Conservation (phyloP, 345 rosid genomes). For the Salix udensis region DNA sequence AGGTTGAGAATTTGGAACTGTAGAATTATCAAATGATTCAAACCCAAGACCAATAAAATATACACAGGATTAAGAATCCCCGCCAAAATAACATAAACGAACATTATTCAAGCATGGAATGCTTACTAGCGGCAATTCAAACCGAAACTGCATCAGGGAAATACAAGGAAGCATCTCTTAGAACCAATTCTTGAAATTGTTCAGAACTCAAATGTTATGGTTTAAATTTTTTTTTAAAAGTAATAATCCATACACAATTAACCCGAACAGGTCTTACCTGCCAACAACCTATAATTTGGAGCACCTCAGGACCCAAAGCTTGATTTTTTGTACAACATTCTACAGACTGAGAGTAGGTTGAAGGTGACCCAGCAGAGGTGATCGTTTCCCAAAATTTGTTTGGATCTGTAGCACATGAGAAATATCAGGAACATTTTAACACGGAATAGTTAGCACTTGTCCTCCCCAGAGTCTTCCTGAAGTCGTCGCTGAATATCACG, state of each 20-base stretch:
- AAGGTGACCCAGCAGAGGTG: neutral
- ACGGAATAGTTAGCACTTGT: constrained; percentile 6
- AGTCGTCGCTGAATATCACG: constrained; percentile 42
- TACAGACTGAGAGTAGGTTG: neutral
- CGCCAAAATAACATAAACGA: neutral
- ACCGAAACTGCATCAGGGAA: neutral
- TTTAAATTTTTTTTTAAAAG: neutral
- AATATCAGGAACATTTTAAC: neutral
- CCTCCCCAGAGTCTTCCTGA: constrained; percentile 28
- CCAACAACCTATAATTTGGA: neutral
- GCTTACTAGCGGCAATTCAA: neutral
- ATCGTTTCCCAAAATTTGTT: neutral
- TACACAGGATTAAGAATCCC: neutral
- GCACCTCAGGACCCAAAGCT: neutral
- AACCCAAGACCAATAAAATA: neutral
- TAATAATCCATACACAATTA: neutral
- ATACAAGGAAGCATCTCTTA: neutral
- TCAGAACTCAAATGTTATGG: neutral
- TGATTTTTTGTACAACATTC: constrained; percentile 11
- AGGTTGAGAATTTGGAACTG: neutral
- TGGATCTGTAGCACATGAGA: neutral
- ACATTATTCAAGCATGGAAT: neutral
- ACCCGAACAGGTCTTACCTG: neutral
- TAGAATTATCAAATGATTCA: neutral
- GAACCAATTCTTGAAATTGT: neutral